Evolutionary conservation across 2,329 filamentous ascomycete species (phyloP), one percentile per base, ranked within the genome.

Genomic region (Cadophora sp.): DNA sequence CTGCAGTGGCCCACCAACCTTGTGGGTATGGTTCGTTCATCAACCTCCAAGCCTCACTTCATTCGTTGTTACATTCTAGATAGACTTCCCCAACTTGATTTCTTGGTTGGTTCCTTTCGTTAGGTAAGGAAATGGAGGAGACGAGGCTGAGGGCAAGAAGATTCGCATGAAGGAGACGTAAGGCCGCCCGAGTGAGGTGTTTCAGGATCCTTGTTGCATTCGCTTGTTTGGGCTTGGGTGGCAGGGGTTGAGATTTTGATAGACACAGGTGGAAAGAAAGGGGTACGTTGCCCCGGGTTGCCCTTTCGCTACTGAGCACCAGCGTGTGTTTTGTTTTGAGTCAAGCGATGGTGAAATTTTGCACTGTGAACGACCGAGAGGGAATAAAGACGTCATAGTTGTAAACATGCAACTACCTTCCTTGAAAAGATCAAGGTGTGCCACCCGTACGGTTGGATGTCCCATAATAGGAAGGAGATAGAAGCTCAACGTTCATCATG

Each of bases 181-280:
- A 56, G 19, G 51, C 48, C 12, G 26, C 12, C 6, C 24, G 5
- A 27, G 14, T n/a, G 50, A 37, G 22, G 53, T 58, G 53, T 58
- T 58, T 58, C 53, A 58, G 53, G 53, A 58, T 58, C 53, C 53
- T 58, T 58, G 53, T 53, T 53, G 50, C 26, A 4, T 53, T 53
- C 14, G 50, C 50, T 53, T 53, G 50, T 16, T 29, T 19, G 26
- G 26, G 50, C 50, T 53, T 53, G 50, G 50, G 12, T 14, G 4
- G 12, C 14, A 53, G 50, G 26, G 50, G 26, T 53, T 29, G 26
- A 53, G 50, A 53, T 53, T 53, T 53, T 53, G 50, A 53, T 29
- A 53, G 50, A n/a, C 26, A 53, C 50, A 53, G 29, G 14, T 53
- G 50, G 11, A 53, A 53, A 53, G 26, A 53, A 27, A 53, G 50